Evolutionary conservation across 75 land plant species (phyloP), one percentile per base, ranked within the genome.

Genomic region (Pseudotsuga menziesii): DNA sequence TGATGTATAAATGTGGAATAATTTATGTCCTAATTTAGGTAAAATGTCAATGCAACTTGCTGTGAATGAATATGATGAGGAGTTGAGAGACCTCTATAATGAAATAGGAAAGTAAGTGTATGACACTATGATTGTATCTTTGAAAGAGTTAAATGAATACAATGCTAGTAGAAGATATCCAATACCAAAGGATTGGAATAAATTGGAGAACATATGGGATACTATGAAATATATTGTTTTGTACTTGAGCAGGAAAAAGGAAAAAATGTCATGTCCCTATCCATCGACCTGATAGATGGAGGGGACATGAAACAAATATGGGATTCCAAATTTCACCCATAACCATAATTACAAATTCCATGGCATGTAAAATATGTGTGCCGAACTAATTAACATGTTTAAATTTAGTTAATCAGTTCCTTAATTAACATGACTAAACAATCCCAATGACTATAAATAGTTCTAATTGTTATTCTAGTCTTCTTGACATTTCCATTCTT

Each of bases 121-220:
- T 80, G 35, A 27, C 9, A 82, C 92, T 17, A 90, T 91, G 15
- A 58, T 61, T 12, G 80, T 64, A 13, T 86, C 88, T 1, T 61
- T 90, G 35, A 36, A 35, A 52, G 92, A 90, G 74, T 11, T 88
- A 66, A 82, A 87, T 36, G 92, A 91, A 61, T 89, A 90, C 78
- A 91, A 91, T 79, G 82, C 92, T 0, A 85, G 90, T 67, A 85
- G 88, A 14, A 32, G 88, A 19, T 85, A 88, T 63, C 56, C 75
- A 4, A 78, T 85, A n/a, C 39, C 48, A 12, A 88, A 82, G 56
- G 69, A 79, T 2, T 90, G 92, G 92, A 80, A 91, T 75, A 83
- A 57, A 29, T 75, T 69, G 56, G 80, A 88, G 73, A 70, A 57
- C 14, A 52, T 78, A 55, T 79, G 57, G 48, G 89, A 87, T 3